Conservation (phyloP, 257 asterid genomes). For the Rehmannia glutinosa region DNA sequence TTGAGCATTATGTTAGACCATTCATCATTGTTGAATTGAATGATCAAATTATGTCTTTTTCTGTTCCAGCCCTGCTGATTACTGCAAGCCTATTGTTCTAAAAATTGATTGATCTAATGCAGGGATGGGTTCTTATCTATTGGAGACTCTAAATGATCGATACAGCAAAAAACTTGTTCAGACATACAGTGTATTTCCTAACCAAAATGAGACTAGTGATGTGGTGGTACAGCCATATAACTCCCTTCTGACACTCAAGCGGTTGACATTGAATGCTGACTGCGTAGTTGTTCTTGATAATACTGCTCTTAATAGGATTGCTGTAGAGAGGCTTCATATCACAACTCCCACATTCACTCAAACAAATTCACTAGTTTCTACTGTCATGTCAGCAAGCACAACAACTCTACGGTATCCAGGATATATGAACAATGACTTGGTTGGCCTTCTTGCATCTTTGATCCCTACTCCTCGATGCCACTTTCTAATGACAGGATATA, state of each 20-base stretch:
- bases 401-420: slow-evolving; percentile 98
- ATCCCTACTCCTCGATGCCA: slow-evolving; percentile 99
- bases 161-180: slow-evolving; percentile 98
- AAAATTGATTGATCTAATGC: slow-evolving; percentile 24
- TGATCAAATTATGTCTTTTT: not conserved
- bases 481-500: slow-evolving; percentile 97
- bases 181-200: slow-evolving; percentile 98
- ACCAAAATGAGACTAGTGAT: slow-evolving; percentile 97
- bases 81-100: slow-evolving; percentile 6
- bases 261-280: slow-evolving; percentile 92
- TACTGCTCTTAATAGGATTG: slow-evolving; percentile 93
- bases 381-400: slow-evolving; percentile 99
- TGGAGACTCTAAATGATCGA: slow-evolving; percentile 95
- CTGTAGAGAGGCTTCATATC: slow-evolving; percentile 93
- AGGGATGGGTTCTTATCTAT: slow-evolving; percentile 98
- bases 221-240: slow-evolving; percentile 99
- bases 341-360: slow-evolving; percentile 91
- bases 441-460: slow-evolving; percentile 98
- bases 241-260: slow-evolving; percentile 91
- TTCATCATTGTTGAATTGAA: not conserved
- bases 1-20: slow-evolving; percentile 7
- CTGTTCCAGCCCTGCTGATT: not conserved
- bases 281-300: slow-evolving; percentile 99
- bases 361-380: slow-evolving; percentile 95
- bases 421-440: slow-evolving; percentile 98